Evolutionary conservation across 768 basidiomycete species (phyloP).

Genomic region (Leccinum broughii): DNA sequence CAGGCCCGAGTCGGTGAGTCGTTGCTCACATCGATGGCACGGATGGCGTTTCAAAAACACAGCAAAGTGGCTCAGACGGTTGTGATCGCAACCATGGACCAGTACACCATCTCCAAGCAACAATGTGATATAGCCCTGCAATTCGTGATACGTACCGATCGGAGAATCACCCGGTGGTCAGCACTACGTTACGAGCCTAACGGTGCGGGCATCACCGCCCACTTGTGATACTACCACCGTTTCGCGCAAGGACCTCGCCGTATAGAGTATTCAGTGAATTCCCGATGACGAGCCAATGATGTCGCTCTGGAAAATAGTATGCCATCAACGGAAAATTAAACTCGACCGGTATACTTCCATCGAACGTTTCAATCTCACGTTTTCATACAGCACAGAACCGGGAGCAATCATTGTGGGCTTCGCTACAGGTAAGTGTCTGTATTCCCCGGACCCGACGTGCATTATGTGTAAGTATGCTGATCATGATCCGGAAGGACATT

Average conservation of each 20-base stretch:
- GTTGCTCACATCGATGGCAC: background rate
- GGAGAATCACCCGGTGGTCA: background rate
- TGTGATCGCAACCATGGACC: constrained; percentile 3
- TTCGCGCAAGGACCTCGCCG: constrained; percentile 21
- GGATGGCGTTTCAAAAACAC: constrained; percentile 1
- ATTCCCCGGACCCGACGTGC: background rate
- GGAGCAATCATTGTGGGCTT: constrained; percentile 24
- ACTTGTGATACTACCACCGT: constrained; percentile 20
- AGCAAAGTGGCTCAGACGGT: constrained; percentile 1
- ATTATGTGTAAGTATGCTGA: constrained; percentile 42
- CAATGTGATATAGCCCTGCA: background rate
- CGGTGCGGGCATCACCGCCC: constrained; percentile 31
- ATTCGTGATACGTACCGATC: background rate
- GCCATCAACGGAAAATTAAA: constrained; percentile 47
- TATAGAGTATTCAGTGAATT: background rate
- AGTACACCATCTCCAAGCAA: background rate
- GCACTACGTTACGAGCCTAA: constrained; percentile 31
- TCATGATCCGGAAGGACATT: constrained; percentile 20
- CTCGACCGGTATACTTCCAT: constrained; percentile 35
- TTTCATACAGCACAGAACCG: constrained; percentile 26
- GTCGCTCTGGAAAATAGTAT: background rate
- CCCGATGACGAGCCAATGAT: background rate
- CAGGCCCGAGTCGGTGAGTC: background rate
- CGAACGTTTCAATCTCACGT: constrained; percentile 9
- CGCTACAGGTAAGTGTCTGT: background rate